Percentiles rank a stretch among this genome's conserved stretches.
phyloP scores from a whole-genome alignment of 2,329 filamentous ascomycete genomes.

The Neophaeococcomyces aloes region DNA sequence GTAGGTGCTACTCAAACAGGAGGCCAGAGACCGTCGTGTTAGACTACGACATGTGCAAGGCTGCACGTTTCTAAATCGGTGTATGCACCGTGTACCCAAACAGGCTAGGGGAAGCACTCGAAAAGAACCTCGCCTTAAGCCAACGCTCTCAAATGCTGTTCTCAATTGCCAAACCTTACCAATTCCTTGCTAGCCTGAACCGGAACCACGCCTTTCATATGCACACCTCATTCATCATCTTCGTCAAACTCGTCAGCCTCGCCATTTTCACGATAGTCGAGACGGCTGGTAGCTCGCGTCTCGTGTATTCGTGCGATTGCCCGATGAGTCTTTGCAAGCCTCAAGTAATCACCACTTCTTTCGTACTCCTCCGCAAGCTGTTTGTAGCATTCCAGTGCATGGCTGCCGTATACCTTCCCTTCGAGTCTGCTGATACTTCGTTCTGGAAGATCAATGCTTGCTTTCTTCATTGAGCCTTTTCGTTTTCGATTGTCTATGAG shows the following conservation, averaged over 20 bases:
- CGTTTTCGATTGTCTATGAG: constrained; percentile 7
- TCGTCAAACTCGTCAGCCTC: constrained; percentile 14
- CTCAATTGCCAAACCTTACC: too few relatives aligned
- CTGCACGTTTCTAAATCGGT: too few relatives aligned
- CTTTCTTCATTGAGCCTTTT: neutral
- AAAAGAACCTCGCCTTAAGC: too few relatives aligned
- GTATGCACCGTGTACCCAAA: too few relatives aligned
- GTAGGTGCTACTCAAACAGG: too few relatives aligned
- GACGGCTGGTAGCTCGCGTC: constrained; percentile 19
- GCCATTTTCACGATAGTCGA: constrained; percentile 10
- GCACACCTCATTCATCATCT: constrained; percentile 9
- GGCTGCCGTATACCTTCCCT: constrained; percentile 26
- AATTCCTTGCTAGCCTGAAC: neutral
- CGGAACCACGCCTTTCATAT: neutral
- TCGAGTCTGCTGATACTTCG: constrained; percentile 20
- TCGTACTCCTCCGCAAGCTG: constrained; percentile 91
- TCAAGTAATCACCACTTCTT: constrained; percentile 75
- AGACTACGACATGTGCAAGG: too few relatives aligned
- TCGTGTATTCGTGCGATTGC: constrained; percentile 92
- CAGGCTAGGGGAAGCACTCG: too few relatives aligned
- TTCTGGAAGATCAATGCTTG: constrained; percentile 6
- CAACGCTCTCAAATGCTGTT: too few relatives aligned
- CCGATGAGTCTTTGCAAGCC: constrained; percentile 77
- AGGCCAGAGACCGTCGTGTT: too few relatives aligned
- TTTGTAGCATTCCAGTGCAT: constrained; percentile 64